Conservation (phyloP, 768 basidiomycete species). For the Russula vinacea region DNA sequence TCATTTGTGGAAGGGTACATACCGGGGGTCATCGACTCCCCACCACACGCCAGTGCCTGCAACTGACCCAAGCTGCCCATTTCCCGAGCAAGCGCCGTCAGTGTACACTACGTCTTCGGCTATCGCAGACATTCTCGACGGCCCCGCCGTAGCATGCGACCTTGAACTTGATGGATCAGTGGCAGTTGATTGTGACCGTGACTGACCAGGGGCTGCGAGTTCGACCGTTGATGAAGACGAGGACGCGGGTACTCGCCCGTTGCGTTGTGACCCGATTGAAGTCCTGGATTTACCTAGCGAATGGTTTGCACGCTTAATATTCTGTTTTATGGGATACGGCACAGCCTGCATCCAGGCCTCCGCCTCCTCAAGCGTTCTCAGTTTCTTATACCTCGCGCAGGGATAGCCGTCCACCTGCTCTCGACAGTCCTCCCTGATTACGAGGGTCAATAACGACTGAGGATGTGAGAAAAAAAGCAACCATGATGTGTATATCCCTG, state of each 20-base stretch:
- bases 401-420: slow-evolving; percentile 62
- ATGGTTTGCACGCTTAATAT: neutral
- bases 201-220: neutral
- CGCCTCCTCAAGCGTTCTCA: slow-evolving; percentile 55
- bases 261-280: neutral
- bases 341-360: slow-evolving; percentile 45
- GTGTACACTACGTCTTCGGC: slow-evolving; percentile 62
- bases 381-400: slow-evolving; percentile 65
- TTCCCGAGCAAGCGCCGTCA: slow-evolving; percentile 85
- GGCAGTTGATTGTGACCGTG: neutral
- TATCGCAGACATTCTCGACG: slow-evolving; percentile 22
- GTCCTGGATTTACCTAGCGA: neutral
- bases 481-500: slow-evolving; percentile 75
- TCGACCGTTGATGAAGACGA: neutral
- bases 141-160: neutral
- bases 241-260: neutral
- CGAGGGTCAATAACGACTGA: slow-evolving; percentile 5
- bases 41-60: slow-evolving; percentile 93
- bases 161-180: neutral
- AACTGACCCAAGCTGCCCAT: slow-evolving; percentile 61
- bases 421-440: slow-evolving; percentile 67
- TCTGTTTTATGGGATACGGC: neutral
- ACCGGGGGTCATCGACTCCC: slow-evolving; percentile 67
- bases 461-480: slow-evolving; percentile 35
- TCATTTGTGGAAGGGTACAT: slow-evolving; percentile 23